Evolutionary conservation across 306 rosid species (phyloP).

Genomic region (Elaeagnus macrophylla): DNA sequence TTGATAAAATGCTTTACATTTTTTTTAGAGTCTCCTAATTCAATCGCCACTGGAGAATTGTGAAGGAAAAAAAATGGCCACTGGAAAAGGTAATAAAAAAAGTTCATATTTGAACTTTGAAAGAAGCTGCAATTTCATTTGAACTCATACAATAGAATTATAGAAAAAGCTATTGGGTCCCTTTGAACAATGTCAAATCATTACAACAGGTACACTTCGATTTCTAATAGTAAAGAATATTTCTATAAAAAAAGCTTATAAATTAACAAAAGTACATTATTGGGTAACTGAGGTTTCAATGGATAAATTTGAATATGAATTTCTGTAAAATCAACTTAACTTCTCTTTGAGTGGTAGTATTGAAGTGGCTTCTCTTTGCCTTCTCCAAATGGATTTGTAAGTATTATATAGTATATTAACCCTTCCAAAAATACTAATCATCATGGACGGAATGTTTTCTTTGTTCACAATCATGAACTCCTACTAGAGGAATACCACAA

Average conservation of each 20-base stretch:
- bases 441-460: slow-evolving; percentile 16
- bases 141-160: too few relatives aligned
- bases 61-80: too few relatives aligned
- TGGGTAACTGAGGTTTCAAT: slow-evolving; percentile 38
- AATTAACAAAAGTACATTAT: slow-evolving; percentile 57
- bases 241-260: slow-evolving; percentile 33
- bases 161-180: too few relatives aligned
- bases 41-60: too few relatives aligned
- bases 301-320: slow-evolving; percentile 30
- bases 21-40: too few relatives aligned
- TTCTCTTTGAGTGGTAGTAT: slow-evolving; percentile 37
- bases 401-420: slow-evolving; percentile 11
- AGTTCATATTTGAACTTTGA: too few relatives aligned
- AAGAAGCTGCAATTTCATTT: too few relatives aligned
- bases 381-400: slow-evolving; percentile 17
- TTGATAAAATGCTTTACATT: too few relatives aligned
- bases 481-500: slow-evolving; percentile 66
- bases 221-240: slow-evolving; percentile 42
- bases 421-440: slow-evolving; percentile 20
- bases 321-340: slow-evolving; percentile 32
- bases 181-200: too few relatives aligned
- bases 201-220: slow-evolving; percentile 30
- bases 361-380: slow-evolving; percentile 35
- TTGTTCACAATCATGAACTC: slow-evolving; percentile 39
- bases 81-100: too few relatives aligned